Base-by-base conservation (phyloP, 352 stramenopile species). In the Pythium utonaiense region DNA sequence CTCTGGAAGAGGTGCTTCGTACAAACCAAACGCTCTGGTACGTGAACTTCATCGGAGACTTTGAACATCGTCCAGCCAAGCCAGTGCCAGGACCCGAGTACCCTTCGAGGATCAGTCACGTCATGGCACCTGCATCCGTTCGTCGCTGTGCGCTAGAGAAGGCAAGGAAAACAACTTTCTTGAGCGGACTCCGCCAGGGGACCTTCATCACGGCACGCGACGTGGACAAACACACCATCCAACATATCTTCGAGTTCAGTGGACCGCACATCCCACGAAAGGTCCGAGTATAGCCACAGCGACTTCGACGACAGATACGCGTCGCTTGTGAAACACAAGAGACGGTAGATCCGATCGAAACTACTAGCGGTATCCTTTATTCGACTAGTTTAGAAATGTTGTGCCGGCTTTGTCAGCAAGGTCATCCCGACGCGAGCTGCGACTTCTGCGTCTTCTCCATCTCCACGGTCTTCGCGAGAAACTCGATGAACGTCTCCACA, bases 371-470 rank as follows among this genome's bases (percentile, higher is more conserved):
- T n/a, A n/a, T n/a, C n/a, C n/a, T 51, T 21, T 51, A 51, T 33
- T 51, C 42, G 42, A 51, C 42, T 51, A 13, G 21, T 33, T 51
- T 47, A 27, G 40, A 47, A 47, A 27, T 47, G 40, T 47, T 47
- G 12, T 3, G 4, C n/a, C 36, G 6, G 5, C 25, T 12, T 1
- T 12, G 27, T 38, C 5, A 9, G 5, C 19, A 4, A 38, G 22
- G 7, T 54, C n/a, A 64, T 22, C 38, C 57, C 0, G 49, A 53
- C n/a, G 21, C 31, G 19, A 64, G 36, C 33, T 54, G 57, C 14
- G 57, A 41, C 31, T 52, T 42, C 19, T 58, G 53, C 19, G 31
- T 48, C 40, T 58, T 64, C 27, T 64, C 57, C 6, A 64, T 33
- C 28, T 45, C 57, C 9, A 64, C 57, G 21, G 57, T 53, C 31